These are phyloP conservation scores for Backusella westeae DNA, from an alignment of 192 early-diverging fungal genomes.

Conservation along the genomic window DNA sequence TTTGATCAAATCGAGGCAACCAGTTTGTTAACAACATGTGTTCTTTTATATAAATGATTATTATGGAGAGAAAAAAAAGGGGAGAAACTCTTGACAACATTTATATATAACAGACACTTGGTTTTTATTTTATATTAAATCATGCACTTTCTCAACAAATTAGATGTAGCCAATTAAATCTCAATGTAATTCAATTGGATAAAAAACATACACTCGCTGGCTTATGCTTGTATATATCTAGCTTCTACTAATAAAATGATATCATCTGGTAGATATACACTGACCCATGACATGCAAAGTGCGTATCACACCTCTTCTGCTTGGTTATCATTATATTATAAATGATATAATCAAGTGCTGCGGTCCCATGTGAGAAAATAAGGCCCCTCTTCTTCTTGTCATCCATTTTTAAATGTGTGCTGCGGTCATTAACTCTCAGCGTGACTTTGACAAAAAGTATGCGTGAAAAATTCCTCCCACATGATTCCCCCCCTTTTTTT, in stretches of 20 bases:
- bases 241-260: background rate
- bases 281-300: background rate
- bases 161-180: background rate
- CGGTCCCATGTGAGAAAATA: background rate
- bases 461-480: background rate
- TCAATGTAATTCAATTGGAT: background rate
- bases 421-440: background rate
- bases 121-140: too few species aligned
- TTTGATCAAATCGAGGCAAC: too few species aligned
- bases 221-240: too few species aligned
- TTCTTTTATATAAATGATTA: background rate
- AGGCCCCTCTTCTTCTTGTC: background rate
- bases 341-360: background rate
- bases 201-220: too few species aligned
- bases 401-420: background rate
- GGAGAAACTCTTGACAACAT: background rate
- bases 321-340: background rate
- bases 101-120: background rate
- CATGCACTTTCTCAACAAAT: background rate
- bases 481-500: background rate
- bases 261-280: background rate
- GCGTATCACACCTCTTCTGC: background rate
- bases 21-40: background rate
- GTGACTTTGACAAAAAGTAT: slow-evolving; percentile 2
- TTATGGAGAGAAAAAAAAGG: background rate